Evolutionary conservation across 176 grass and related monocot species (phyloP), one percentile per base, ranked within the genome.

Genomic region (Areca catechu): DNA sequence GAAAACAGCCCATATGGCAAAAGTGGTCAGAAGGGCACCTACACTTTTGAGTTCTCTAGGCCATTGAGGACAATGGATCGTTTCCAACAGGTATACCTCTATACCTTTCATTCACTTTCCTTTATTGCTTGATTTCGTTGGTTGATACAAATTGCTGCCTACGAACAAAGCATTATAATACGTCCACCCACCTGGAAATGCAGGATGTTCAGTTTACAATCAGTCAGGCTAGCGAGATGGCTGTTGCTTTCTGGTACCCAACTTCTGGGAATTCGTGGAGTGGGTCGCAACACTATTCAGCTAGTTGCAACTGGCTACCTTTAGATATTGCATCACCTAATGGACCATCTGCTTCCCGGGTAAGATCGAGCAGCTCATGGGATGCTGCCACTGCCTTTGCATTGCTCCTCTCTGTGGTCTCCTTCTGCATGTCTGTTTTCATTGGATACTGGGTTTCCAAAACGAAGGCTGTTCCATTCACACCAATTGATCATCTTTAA

Each of bases 201-300:
- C 83, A 98, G 93, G 93, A 98, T 67, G 88, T 73, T 61, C 93
- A 98, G 63, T 98, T 98, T 55, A 92, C 84, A 50, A 92, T 98
- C 17, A 87, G 93, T 53, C 81, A 83, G 56, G 53, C 79, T 24
- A 92, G 63, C 60, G 89, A 85, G 25, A 61, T 89, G 57, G 76
- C 93, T 1, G 65, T 92, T 69, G 93, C 93, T 61, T 92, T 98
- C 63, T 98, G 93, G 93, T 98, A 92, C 80, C 93, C 93, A 24
- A 80, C 52, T 20, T 63, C 54, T 50, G 88, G 81, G 55, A 76
- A 92, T 54, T 65, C 79, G 76, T 98, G 84, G 83, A 74, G 76
- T 30, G 67, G 88, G 7, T 85, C 87, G 0, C 69, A 92, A 30
- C 93, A 92, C 73, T 98, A 92, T 63, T 98, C 93, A 23, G 93